A percentile compares a stretch with the other conserved stretches of the same genome.
phyloP scores from a whole-genome alignment of 495 filamentous ascomycete species.

The Penicillium alfredii region DNA sequence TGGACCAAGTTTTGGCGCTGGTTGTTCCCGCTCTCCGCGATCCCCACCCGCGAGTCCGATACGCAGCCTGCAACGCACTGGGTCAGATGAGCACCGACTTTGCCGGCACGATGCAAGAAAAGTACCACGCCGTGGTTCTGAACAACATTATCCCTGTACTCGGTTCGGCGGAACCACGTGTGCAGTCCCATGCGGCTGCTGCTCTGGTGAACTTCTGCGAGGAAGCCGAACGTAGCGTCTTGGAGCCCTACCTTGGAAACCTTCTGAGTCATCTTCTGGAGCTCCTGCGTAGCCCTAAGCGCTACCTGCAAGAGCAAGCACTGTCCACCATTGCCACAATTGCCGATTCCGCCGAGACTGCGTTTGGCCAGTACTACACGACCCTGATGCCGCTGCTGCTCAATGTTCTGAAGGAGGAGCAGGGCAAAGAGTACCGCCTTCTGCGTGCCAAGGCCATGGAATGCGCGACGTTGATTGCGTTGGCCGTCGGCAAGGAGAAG shows the following conservation, averaged over 20 bases:
- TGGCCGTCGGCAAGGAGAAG: conserved; percentile 89
- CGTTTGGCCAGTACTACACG: conserved; percentile 94
- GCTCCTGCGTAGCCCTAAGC: conserved; percentile 80
- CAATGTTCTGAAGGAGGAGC: conserved; percentile 78
- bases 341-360: conserved; percentile 91
- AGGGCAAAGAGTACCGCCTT: conserved; percentile 84
- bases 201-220: conserved; percentile 99
- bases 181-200: conserved; percentile 94
- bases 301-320: conserved; percentile 97
- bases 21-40: conserved; percentile 92
- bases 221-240: conserved; percentile 85
- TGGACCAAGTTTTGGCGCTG: conserved; percentile 87
- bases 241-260: conserved; percentile 91
- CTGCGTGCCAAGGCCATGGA: conserved; percentile 99
- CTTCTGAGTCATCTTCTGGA: conserved; percentile 75
- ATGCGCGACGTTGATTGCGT: conserved; percentile 92
- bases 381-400: conserved; percentile 92
- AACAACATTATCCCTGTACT: conserved; percentile 90
- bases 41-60: conserved; percentile 88
- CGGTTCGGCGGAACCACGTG: conserved; percentile 80
- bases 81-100: conserved; percentile 99
- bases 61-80: conserved; percentile 97
- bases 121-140: conserved; percentile 80
- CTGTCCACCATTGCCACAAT: conserved; percentile 98
- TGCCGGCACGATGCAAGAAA: conserved; percentile 95